phyloP scores from a whole-genome alignment of 2,329 filamentous ascomycete genomes.

The Iodosphaeria phyllophila region DNA sequence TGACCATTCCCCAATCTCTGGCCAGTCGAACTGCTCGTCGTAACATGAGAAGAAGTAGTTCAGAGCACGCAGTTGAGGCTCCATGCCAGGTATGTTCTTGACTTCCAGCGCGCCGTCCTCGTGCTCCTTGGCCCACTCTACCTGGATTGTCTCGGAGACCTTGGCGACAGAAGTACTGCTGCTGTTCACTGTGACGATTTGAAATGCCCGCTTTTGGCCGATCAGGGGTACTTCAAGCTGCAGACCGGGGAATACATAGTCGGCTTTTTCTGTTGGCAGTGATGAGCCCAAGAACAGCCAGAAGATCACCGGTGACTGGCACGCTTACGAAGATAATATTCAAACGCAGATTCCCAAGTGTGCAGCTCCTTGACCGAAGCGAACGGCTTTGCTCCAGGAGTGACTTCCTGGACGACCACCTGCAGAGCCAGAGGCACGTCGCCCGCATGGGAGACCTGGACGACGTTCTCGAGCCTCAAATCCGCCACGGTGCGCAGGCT shows the following conservation, averaged over 20 bases:
- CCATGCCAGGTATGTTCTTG: constrained; percentile 47
- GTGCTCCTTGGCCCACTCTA: constrained; percentile 18
- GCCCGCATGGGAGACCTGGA: constrained; percentile 37
- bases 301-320: no score
- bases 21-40: constrained; percentile 16
- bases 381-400: constrained; percentile 16
- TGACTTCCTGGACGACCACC: constrained; percentile 42
- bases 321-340: constrained; percentile 12
- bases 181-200: constrained; percentile 34
- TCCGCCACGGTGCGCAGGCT: constrained; percentile 53
- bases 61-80: constrained; percentile 41
- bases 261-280: constrained; percentile 32
- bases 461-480: constrained; percentile 51
- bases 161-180: constrained; percentile 23
- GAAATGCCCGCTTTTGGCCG: constrained; percentile 41
- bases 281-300: no score
- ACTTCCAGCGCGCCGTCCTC: constrained; percentile 19
- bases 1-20: constrained; percentile 15
- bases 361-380: constrained; percentile 11
- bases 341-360: constrained; percentile 11
- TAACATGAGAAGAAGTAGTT: constrained; percentile 47
- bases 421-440: constrained; percentile 35
- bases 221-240: constrained; percentile 44
- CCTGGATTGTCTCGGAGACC: constrained; percentile 18
- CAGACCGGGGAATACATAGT: constrained; percentile 52